phyloP scores from a whole-genome alignment of 148 eudicot genomes.

The Rhododendron williamsianum region DNA sequence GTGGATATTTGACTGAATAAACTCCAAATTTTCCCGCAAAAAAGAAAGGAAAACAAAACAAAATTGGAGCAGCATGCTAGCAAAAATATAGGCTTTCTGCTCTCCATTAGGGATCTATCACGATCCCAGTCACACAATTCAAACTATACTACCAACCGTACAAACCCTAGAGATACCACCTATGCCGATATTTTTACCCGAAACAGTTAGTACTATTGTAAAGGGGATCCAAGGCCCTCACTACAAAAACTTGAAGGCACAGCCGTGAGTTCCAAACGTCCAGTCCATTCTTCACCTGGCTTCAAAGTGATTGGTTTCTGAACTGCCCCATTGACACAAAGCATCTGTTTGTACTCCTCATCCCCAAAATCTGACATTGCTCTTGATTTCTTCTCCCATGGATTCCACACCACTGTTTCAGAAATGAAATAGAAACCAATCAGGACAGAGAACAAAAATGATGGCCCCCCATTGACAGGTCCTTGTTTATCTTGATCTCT shows the following conservation, averaged over 20 bases:
- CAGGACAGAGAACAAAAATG: neutral
- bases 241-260: slow-evolving; percentile 67
- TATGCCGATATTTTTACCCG: neutral
- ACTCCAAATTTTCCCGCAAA: neutral
- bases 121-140: neutral
- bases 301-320: slow-evolving; percentile 65
- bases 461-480: neutral
- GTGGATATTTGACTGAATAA: neutral
- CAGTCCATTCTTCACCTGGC: slow-evolving; percentile 92
- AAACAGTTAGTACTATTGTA: slow-evolving; percentile 3
- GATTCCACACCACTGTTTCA: slow-evolving; percentile 76
- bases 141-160: neutral
- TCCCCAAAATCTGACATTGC: slow-evolving; percentile 71
- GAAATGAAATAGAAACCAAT: neutral
- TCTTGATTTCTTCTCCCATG: slow-evolving; percentile 90
- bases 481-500: too few relatives aligned
- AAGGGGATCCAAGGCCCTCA: slow-evolving; percentile 45
- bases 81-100: neutral
- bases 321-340: slow-evolving; percentile 81
- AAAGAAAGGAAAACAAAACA: neutral
- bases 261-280: slow-evolving; percentile 50
- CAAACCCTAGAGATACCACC: neutral
- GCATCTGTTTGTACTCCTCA: slow-evolving; percentile 80
- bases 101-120: neutral
- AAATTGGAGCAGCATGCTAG: neutral